These are phyloP conservation scores for Plenodomus lindquistii DNA, from an alignment of 2,329 filamentous ascomycete species.

Conservation along the genomic window DNA sequence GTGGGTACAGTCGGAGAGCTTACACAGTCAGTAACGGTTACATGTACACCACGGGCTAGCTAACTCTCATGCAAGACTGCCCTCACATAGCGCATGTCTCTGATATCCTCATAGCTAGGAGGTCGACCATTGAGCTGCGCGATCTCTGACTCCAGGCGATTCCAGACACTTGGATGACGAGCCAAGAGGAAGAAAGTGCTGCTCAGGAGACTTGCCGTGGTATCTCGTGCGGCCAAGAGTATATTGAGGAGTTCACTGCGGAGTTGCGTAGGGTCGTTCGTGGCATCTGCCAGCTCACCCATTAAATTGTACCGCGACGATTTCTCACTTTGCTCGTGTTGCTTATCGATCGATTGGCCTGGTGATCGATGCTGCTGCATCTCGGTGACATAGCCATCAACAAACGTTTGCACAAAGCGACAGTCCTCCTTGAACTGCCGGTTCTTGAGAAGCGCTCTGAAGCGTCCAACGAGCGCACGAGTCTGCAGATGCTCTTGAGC, in stretches of 20 bases:
- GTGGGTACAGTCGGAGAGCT: slow-evolving; percentile 44
- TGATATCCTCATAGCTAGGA: slow-evolving; percentile 18
- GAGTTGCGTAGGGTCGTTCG: slow-evolving; percentile 9
- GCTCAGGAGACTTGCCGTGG: slow-evolving; percentile 32
- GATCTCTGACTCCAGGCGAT: slow-evolving; percentile 30
- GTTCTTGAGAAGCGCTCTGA: slow-evolving; percentile 79
- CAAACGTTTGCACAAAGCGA: too few relatives aligned
- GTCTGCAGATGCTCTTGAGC: slow-evolving; percentile 10
- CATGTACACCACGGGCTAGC: too few relatives aligned
- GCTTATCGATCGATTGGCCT: slow-evolving; percentile 61
- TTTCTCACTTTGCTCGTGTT: background rate
- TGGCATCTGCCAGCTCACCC: background rate
- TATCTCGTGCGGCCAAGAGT: slow-evolving; percentile 38
- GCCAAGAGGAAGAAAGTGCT: slow-evolving; percentile 35
- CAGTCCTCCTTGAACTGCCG: slow-evolving; percentile 68
- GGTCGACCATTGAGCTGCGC: slow-evolving; percentile 26
- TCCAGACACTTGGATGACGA: slow-evolving; percentile 41
- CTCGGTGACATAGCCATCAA: too few relatives aligned
- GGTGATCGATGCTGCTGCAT: slow-evolving; percentile 76
- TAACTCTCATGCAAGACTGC: slow-evolving; percentile 42
- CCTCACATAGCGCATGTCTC: slow-evolving; percentile 51
- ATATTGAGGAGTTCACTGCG: slow-evolving; percentile 48
- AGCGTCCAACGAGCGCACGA: slow-evolving; percentile 40
- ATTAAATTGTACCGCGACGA: background rate
- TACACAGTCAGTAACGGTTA: too few relatives aligned